phyloP scores from a whole-genome alignment of 1,284 basidiomycete genomes.

The Marasmius fiardii region DNA sequence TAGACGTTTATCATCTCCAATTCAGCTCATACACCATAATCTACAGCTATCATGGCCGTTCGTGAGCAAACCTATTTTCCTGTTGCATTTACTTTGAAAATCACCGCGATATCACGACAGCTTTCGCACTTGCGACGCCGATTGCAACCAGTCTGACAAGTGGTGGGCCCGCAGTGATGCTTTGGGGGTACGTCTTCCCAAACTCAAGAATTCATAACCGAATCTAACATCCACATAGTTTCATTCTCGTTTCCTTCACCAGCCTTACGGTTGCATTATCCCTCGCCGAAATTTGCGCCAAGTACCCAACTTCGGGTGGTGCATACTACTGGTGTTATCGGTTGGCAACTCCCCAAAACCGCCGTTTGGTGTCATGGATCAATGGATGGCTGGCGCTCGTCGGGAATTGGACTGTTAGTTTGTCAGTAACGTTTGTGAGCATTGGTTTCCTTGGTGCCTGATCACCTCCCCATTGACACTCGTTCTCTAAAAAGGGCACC shows the following conservation, averaged over 20 bases:
- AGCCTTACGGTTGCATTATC: constrained; percentile 46
- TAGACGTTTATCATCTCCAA: background rate
- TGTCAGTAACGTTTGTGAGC: constrained; percentile 52
- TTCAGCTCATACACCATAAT: background rate
- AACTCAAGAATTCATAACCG: background rate
- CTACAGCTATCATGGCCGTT: constrained; percentile 49
- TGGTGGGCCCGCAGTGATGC: constrained; percentile 49
- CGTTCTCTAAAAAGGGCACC: constrained; percentile 40
- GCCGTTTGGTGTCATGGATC: constrained; percentile 49
- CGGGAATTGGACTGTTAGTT: constrained; percentile 50
- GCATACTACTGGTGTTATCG: constrained; percentile 59
- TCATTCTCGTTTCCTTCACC: constrained; percentile 43
- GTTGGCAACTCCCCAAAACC: constrained; percentile 38
- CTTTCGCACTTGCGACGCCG: constrained; percentile 49
- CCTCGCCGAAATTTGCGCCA: constrained; percentile 51
- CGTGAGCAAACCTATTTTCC: constrained; percentile 30
- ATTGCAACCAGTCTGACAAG: constrained; percentile 49
- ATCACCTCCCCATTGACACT: background rate
- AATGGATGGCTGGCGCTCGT: constrained; percentile 56
- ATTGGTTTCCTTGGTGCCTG: background rate
- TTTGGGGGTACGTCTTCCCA: constrained; percentile 42
- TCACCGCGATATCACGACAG: constrained; percentile 24
- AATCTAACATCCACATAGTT: constrained; percentile 27
- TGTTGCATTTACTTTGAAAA: background rate
- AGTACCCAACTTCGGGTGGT: constrained; percentile 55